phyloP scores from a whole-genome alignment of 371 early-diverging fungal species.

The Caulochytrium protostelioides region DNA sequence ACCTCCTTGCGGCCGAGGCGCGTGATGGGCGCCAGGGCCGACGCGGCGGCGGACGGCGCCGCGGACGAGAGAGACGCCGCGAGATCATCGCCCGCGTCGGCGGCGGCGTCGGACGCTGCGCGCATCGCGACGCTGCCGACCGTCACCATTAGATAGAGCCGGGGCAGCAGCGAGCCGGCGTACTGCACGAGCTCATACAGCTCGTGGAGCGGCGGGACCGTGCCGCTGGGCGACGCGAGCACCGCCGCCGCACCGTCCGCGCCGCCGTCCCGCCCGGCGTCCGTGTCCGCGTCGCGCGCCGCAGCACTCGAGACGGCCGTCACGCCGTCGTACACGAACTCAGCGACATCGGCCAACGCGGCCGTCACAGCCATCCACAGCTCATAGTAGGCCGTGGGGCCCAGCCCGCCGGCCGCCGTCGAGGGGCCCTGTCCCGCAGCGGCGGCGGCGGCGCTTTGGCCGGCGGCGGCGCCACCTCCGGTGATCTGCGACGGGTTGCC shows the following conservation, averaged over 20 bases:
- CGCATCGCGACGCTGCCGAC: conserved; percentile 86
- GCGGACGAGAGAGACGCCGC: not conserved
- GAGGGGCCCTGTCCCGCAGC: no score
- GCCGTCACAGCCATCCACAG: conserved; percentile 47
- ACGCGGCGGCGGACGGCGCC: not conserved
- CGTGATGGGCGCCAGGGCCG: not conserved
- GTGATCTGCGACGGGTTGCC: no score
- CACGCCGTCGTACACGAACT: not conserved
- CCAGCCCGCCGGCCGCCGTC: no score
- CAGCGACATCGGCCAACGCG: not conserved
- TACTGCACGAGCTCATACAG: conserved; percentile 92
- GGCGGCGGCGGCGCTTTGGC: no score
- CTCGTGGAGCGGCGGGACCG: conserved; percentile 79
- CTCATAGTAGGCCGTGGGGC: conserved; percentile 91
- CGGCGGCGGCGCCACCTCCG: no score
- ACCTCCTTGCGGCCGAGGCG: conserved; percentile 38
- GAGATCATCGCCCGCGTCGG: conserved; percentile 2
- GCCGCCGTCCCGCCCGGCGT: conserved; percentile 26
- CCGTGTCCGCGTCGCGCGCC: not conserved
- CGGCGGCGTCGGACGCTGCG: conserved; percentile 13
- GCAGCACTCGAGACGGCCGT: not conserved
- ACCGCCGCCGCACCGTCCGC: conserved; percentile 61
- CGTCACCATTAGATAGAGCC: conserved; percentile 91
- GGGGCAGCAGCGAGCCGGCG: conserved; percentile 87
- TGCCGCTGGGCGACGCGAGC: conserved; percentile 61